Evolutionary conservation across 257 asterid genomes (phyloP), one percentile per base, ranked within the genome.

Genomic region (Jasminum sambac): DNA sequence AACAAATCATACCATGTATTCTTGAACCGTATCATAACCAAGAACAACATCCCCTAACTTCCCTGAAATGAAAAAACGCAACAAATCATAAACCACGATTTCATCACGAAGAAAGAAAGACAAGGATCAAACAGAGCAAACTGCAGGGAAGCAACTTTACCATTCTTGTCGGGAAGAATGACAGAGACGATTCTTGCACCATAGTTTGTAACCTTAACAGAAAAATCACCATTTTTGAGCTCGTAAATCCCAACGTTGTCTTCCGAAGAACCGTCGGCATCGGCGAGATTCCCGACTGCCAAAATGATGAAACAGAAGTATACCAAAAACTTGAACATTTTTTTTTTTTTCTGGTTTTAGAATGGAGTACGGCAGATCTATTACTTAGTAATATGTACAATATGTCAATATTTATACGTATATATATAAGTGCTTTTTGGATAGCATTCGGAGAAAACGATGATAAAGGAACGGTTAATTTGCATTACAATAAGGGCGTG

Each of bases 121-220:
- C 17, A 76, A 42, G 8, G 10, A 19, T 19, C 17, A 26, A 14
- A 26, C 1, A 12, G 46, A 34, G 5, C 8, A 26, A 9, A 12
- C 16, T 30, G 3, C 3, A 16, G 21, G 2, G 21, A 7, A 55
- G 12, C 30, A 34, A 68, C 69, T 4, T 4, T 10, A 93, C 97
- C 98, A 38, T 90, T 60, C 66, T 84, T 86, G 80, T 93, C 97
- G 14, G 98, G 98, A 63, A 93, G 82, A 75, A 88, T 37, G 58
- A 90, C 86, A 11, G 97, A 93, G 9, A 86, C 77, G 73, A 93
- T 79, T 66, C 89, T 84, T 41, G 98, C 97, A 43, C 98, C 98
- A 71, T 72, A 90, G 64, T 93, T 84, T 0, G 97, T 88, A 52
- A 93, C 80, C 71, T 85, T 90, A 3, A 93, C 23, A 26, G 81